Base-by-base conservation (phyloP, 1,284 basidiomycete genomes). In the Microbotryomycetes sp. region DNA sequence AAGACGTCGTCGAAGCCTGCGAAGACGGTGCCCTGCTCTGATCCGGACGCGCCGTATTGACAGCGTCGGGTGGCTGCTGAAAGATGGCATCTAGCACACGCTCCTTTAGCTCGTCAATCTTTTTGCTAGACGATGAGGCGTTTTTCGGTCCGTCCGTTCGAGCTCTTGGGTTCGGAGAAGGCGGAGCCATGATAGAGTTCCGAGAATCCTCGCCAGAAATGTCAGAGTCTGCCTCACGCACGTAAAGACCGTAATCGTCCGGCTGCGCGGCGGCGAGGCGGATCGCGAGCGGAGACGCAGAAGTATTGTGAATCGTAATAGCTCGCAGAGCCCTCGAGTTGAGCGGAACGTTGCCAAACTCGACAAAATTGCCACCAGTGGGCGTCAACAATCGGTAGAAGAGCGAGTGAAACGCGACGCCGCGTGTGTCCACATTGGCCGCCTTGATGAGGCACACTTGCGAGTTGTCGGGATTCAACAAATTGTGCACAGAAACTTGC, bases 351-450 rank as follows among this genome's bases (percentile, higher is more conserved):
- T 76, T 76, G 35, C 78, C 78, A 68, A 80, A 80, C 60, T 80
- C 79, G 57, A 79, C 67, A 60, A 78, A 79, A 71, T 80, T 80
- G 58, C 75, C 74, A 7, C 79, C 79, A 16, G 76, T 75, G 2
- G 78, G 77, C 13, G 79, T 80, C 50, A 79, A 73, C 59, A 80
- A 78, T n/a, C 77, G 76, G 69, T 80, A 80, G 47, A 80, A 75
- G 60, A 79, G 76, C 27, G 78, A 79, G 64, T 80, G 79, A 54
- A 80, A 75, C 29, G 78, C 78, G 60, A 80, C 75, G 47, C 79
- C 77, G 70, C 79, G 76, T 53, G 77, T 72, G 65, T 80, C 79
- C 53, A 79, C 77, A 60, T 80, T 80, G 57, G 73, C 73, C 29
- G 77, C 75, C 24, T 76, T 73, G 50, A 80, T 76, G 59, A 79